Evolutionary conservation across 495 filamentous ascomycete species (phyloP).

Genomic region (Neurospora africana): DNA sequence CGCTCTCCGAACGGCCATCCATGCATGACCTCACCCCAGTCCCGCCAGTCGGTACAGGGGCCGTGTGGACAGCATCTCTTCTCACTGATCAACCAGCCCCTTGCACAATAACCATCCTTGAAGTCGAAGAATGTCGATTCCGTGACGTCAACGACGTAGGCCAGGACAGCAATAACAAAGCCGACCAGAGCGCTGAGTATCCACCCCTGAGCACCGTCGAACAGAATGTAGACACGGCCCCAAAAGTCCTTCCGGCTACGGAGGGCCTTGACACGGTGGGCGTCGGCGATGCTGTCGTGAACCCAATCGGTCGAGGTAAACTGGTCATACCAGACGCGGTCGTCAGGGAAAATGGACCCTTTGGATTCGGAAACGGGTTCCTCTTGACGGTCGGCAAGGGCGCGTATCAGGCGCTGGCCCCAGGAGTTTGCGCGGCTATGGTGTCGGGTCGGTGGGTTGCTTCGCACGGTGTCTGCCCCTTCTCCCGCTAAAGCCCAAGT

Average conservation of each 20-base stretch:
- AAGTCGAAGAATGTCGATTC: slow-evolving; percentile 79
- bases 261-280: slow-evolving; percentile 73
- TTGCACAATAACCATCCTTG: slow-evolving; percentile 79
- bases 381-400: slow-evolving; percentile 35
- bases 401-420: slow-evolving; percentile 42
- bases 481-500: slow-evolving; percentile 11
- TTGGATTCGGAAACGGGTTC: slow-evolving; percentile 47
- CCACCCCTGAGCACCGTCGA: slow-evolving; percentile 92
- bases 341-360: slow-evolving; percentile 54
- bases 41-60: slow-evolving; percentile 59
- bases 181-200: slow-evolving; percentile 86
- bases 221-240: slow-evolving; percentile 62
- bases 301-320: slow-evolving; percentile 99
- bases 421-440: slow-evolving; percentile 59
- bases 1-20: slow-evolving; percentile 41
- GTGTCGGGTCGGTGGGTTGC: slow-evolving; percentile 32
- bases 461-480: neutral
- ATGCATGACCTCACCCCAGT: slow-evolving; percentile 62
- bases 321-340: slow-evolving; percentile 97
- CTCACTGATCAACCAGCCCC: slow-evolving; percentile 59
- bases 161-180: slow-evolving; percentile 71
- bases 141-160: slow-evolving; percentile 80
- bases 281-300: slow-evolving; percentile 92
- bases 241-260: slow-evolving; percentile 73
- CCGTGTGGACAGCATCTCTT: slow-evolving; percentile 67